These are phyloP conservation scores for Saprolegnia parasitica DNA, from an alignment of 352 stramenopile species.

Conservation along the genomic window DNA sequence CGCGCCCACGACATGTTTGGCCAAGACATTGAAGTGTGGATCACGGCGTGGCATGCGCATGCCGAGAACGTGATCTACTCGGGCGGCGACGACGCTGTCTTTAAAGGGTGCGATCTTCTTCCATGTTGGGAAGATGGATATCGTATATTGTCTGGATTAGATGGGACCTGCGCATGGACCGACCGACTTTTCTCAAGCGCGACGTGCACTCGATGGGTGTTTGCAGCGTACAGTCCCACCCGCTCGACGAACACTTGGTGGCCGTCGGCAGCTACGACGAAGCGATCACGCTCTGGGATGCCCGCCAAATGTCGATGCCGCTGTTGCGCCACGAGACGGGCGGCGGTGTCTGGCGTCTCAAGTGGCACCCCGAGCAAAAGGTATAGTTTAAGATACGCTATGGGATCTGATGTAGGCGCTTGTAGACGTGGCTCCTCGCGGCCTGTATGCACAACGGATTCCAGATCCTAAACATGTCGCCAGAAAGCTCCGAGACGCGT, in stretches of 20 bases:
- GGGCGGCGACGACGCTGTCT: slow-evolving; percentile 63
- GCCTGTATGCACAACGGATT: slow-evolving; percentile 88
- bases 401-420: neutral
- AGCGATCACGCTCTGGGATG: slow-evolving; percentile 70
- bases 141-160: slow-evolving; percentile 3
- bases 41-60: slow-evolving; percentile 74
- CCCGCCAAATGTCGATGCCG: slow-evolving; percentile 52
- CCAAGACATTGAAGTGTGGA: slow-evolving; percentile 78
- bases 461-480: slow-evolving; percentile 46
- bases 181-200: slow-evolving; percentile 38
- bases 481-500: neutral
- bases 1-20: slow-evolving; percentile 66
- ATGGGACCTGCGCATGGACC: slow-evolving; percentile 69
- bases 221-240: slow-evolving; percentile 82
- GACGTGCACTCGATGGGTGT: slow-evolving; percentile 75
- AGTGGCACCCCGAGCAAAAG: slow-evolving; percentile 68
- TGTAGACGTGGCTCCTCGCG: slow-evolving; percentile 59
- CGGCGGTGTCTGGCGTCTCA: slow-evolving; percentile 77
- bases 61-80: slow-evolving; percentile 72
- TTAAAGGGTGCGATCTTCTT: slow-evolving; percentile 52
- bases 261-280: slow-evolving; percentile 84
- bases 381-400: slow-evolving; percentile 29
- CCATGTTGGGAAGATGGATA: neutral
- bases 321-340: slow-evolving; percentile 45
- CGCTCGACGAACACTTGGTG: slow-evolving; percentile 52